Percentiles rank a stretch among this genome's conserved stretches.
Conservation (phyloP, 2,329 filamentous ascomycete species). For the Blumeriella jaapii region DNA sequence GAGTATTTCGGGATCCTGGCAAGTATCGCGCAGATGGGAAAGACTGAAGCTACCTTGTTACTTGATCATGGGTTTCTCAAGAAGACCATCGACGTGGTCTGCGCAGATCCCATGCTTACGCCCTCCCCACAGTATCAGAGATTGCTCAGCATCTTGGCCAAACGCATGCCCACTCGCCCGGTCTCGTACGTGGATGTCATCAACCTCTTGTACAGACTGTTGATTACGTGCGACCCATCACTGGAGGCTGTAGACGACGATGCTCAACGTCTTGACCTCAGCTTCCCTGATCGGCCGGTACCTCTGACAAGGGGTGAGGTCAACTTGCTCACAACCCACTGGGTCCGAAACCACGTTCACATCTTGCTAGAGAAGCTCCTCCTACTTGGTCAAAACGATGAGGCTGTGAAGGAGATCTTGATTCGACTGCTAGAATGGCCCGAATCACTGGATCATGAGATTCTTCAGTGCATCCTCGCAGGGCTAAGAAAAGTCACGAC, state of each 20-base stretch:
- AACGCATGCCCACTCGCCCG: conserved; percentile 39
- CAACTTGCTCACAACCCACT: conserved; percentile 34
- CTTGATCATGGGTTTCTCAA: conserved; percentile 50
- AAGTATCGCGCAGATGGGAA: conserved; percentile 52
- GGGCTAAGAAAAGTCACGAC: conserved; percentile 20
- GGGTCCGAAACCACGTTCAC: conserved; percentile 31
- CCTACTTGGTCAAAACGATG: conserved; percentile 44
- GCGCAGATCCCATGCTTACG: conserved; percentile 21
- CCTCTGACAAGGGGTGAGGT: conserved; percentile 38
- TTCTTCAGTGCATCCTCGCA: conserved; percentile 32
- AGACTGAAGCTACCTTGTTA: conserved; percentile 44
- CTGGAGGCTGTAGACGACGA: conserved; percentile 29
- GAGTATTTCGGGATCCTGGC: conserved; percentile 64
- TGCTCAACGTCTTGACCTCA: conserved; percentile 30
- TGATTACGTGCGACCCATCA: conserved; percentile 21
- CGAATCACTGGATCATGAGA: conserved; percentile 38
- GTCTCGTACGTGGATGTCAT: conserved; percentile 44
- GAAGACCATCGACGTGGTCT: conserved; percentile 29
- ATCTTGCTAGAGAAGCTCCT: conserved; percentile 58
- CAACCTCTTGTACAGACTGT: conserved; percentile 32
- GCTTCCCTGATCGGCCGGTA: conserved; percentile 25
- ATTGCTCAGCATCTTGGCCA: conserved; percentile 40
- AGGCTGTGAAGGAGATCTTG: conserved; percentile 44
- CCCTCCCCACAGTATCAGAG: conserved; percentile 38
- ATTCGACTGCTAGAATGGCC: conserved; percentile 40